Conservation (phyloP, 768 basidiomycete genomes). For the Termitomyces sp. region DNA sequence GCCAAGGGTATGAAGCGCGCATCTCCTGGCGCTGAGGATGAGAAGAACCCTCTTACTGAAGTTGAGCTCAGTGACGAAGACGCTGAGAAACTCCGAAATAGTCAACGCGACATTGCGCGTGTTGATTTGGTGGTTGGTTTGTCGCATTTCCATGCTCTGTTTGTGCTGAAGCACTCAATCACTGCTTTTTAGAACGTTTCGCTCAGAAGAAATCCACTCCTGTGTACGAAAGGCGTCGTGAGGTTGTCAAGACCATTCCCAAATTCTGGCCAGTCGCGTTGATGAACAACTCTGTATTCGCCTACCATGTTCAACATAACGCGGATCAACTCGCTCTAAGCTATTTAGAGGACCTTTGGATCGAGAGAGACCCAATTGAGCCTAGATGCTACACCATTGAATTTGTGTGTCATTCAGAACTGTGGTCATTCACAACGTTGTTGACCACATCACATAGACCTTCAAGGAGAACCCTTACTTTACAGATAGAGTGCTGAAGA, state of each 20-base stretch:
- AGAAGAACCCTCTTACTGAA: conserved; percentile 61
- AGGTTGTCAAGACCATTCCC: conserved; percentile 55
- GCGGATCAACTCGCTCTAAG: conserved; percentile 79
- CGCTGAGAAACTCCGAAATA: conserved; percentile 57
- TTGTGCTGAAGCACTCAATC: conserved; percentile 1
- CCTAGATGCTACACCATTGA: conserved; percentile 80
- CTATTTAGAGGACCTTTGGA: conserved; percentile 84
- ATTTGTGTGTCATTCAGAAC: conserved; percentile 58
- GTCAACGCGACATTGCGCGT: conserved; percentile 67
- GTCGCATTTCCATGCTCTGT: neutral
- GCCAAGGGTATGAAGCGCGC: conserved; percentile 64
- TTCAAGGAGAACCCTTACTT: conserved; percentile 89
- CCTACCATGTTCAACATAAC: conserved; percentile 62
- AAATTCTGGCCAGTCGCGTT: conserved; percentile 88
- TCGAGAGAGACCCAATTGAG: conserved; percentile 67
- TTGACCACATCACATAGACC: conserved; percentile 36
- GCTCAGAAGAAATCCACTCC: conserved; percentile 52
- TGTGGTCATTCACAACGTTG: neutral
- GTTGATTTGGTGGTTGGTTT: conserved; percentile 68
- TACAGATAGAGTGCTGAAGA: conserved; percentile 67
- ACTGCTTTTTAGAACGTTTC: conserved; percentile 48
- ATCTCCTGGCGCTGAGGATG: conserved; percentile 73
- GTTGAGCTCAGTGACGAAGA: conserved; percentile 71
- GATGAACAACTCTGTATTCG: conserved; percentile 63
- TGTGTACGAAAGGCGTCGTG: conserved; percentile 68